phyloP scores from a whole-genome alignment of 306 rosid genomes.

The Prunus dulcis region DNA sequence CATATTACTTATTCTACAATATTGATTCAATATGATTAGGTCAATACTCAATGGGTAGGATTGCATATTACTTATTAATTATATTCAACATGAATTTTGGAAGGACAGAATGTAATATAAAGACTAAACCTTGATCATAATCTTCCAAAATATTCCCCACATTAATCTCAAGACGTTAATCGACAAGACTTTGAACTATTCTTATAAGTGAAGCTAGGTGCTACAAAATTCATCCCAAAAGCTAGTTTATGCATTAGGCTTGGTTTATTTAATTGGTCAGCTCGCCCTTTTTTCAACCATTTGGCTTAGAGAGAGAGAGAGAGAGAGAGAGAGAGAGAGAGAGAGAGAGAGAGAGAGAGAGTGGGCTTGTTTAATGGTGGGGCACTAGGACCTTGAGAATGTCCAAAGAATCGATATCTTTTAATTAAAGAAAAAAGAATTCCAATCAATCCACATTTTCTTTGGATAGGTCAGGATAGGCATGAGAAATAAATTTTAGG shows the following conservation, averaged over 20 bases:
- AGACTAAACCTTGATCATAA: too few relatives aligned
- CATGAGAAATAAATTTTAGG: too few relatives aligned
- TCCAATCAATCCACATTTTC: neutral
- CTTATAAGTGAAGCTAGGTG: neutral
- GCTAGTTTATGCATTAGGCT: neutral
- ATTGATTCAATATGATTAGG: too few relatives aligned
- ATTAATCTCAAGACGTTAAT: neutral
- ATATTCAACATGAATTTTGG: too few relatives aligned
- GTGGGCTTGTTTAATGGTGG: neutral
- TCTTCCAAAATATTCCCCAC: neutral
- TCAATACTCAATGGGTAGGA: too few relatives aligned
- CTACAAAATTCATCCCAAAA: neutral
- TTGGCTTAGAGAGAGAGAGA: neutral
- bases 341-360: neutral
- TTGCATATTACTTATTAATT: too few relatives aligned
- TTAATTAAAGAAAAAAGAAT: neutral
- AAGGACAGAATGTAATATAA: too few relatives aligned
- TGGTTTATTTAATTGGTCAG: neutral
- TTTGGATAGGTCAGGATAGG: neutral
- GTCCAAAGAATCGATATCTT: neutral
- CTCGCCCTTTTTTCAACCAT: neutral
- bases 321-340: neutral
- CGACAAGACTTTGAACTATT: neutral
- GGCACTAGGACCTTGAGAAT: conserved; percentile 17
- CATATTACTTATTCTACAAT: too few relatives aligned